These are phyloP conservation scores for Tubosaeta brunneosetosa DNA, from an alignment of 768 basidiomycete genomes.

Conservation along the genomic window DNA sequence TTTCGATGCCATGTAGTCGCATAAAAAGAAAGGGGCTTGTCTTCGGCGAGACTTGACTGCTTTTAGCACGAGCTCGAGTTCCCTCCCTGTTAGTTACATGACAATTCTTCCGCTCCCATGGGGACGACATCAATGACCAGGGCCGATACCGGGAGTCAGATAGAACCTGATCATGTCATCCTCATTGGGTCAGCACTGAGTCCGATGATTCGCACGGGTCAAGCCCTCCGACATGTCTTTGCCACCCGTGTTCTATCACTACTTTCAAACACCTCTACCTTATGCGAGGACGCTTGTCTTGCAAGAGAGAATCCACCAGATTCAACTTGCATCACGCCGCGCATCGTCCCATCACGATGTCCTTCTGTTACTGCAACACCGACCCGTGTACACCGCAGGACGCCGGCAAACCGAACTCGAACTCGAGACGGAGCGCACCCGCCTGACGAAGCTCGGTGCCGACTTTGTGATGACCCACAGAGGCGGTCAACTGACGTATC, in stretches of 20 bases:
- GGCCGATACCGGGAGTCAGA: no score
- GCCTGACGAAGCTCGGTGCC: slow-evolving; percentile 75
- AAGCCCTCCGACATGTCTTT: slow-evolving; percentile 24
- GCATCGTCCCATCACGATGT: slow-evolving; percentile 50
- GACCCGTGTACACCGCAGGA: slow-evolving; percentile 94
- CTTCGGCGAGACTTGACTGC: no score
- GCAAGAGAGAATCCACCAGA: slow-evolving; percentile 65
- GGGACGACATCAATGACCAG: no score
- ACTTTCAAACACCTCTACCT: slow-evolving; percentile 73
- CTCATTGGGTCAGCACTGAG: no score
- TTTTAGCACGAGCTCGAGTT: no score
- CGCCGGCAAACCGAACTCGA: slow-evolving; percentile 70
- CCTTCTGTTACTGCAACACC: slow-evolving; percentile 80
- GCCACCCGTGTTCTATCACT: slow-evolving; percentile 71
- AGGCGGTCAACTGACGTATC: slow-evolving; percentile 94
- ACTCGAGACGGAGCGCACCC: slow-evolving; percentile 52
- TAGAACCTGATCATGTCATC: no score
- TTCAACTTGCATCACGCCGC: slow-evolving; percentile 56
- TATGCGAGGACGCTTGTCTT: slow-evolving; percentile 64
- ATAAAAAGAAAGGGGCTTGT: no score
- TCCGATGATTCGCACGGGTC: no score
- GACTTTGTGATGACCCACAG: slow-evolving; percentile 79
- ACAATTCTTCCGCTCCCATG: no score
- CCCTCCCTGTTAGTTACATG: no score
- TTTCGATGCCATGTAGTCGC: background rate